These are phyloP conservation scores for Monocercomonoides exilis DNA, from an alignment of 78 protist genomes.

Conservation along the genomic window DNA sequence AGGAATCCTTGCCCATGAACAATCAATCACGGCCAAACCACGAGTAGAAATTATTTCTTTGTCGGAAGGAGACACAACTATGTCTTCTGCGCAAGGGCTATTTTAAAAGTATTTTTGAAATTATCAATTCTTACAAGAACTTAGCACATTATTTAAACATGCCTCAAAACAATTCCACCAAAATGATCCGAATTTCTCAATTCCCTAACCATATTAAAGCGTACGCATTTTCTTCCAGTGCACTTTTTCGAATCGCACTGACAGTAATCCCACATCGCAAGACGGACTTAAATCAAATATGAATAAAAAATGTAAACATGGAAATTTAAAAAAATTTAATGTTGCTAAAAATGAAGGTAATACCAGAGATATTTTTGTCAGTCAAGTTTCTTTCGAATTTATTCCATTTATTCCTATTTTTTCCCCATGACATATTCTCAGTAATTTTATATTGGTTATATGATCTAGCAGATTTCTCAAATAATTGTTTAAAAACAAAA, in stretches of 20 bases:
- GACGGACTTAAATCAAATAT: neutral
- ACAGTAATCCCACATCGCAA: conserved; percentile 61
- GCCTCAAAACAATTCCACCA: conserved; percentile 74
- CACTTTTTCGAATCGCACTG: conserved; percentile 80
- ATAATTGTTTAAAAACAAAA: too few relatives aligned
- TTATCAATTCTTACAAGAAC: too few relatives aligned
- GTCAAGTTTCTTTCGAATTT: neutral
- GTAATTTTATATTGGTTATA: too few relatives aligned
- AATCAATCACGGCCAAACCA: conserved; percentile 17
- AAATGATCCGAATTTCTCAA: conserved; percentile 35
- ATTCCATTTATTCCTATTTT: neutral
- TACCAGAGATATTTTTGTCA: neutral
- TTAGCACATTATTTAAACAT: too few relatives aligned
- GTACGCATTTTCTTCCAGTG: conserved; percentile 69
- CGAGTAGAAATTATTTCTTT: neutral
- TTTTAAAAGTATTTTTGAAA: neutral
- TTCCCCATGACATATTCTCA: too few relatives aligned
- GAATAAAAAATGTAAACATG: neutral
- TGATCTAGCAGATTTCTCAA: too few relatives aligned
- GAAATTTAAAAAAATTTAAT: neutral
- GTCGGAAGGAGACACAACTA: neutral
- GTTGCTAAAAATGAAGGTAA: neutral
- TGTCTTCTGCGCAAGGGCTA: neutral
- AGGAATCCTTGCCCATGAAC: conserved; percentile 10
- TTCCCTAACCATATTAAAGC: conserved; percentile 43